These are phyloP conservation scores for Solanum etuberosum DNA, from an alignment of 257 asterid species.

Conservation along the genomic window DNA sequence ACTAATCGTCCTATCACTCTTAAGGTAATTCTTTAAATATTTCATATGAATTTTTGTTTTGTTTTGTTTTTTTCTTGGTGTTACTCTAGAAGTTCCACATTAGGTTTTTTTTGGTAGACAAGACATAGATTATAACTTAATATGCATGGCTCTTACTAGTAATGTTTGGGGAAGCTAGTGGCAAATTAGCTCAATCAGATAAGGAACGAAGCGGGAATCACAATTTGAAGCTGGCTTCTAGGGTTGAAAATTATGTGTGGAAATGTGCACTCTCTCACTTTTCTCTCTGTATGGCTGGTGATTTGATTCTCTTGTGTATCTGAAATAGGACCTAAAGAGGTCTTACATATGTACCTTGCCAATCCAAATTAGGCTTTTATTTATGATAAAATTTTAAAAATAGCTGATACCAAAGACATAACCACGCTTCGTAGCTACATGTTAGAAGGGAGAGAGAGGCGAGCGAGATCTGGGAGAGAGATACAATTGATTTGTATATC, in stretches of 20 bases:
- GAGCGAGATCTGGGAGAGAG: neutral
- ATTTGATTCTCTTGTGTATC: neutral
- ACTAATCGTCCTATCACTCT: slow-evolving; percentile 35
- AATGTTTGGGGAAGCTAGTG: neutral
- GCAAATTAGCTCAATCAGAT: no score
- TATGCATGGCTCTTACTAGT: neutral
- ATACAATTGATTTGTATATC: neutral
- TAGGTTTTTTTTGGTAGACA: neutral
- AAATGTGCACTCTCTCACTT: neutral
- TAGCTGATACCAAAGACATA: no score
- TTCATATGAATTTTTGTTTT: neutral
- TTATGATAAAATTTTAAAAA: no score
- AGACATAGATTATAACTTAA: neutral
- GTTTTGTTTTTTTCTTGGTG: neutral
- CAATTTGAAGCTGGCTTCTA: neutral
- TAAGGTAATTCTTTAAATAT: slow-evolving; percentile 20
- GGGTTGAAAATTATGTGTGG: neutral
- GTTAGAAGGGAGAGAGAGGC: neutral
- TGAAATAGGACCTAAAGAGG: no score
- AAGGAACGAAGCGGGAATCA: neutral
- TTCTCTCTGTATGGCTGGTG: neutral
- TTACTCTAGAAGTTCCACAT: neutral
- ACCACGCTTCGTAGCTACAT: fast-evolving
- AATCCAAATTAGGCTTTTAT: no score
- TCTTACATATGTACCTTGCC: neutral